Evolutionary conservation across 352 stramenopile species (phyloP), one percentile per base, ranked within the genome.

Genomic region (Globisporangium splendens): DNA sequence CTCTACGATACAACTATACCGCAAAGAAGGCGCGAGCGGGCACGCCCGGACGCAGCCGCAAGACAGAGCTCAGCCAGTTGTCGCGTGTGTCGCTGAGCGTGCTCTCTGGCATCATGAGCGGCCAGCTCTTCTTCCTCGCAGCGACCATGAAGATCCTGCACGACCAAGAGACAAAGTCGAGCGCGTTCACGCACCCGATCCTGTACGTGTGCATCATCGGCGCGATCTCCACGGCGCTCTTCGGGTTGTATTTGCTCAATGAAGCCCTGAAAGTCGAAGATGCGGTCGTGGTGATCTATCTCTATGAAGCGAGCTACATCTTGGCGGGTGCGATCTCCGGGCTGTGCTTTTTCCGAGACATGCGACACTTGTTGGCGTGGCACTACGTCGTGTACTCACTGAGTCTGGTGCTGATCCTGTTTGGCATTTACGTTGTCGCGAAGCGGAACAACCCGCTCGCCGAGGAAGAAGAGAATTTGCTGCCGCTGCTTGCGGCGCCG

Each of bases 221-320:
- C 8, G 81, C 83, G 7, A 63, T 93, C 20, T 69, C 65, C 2
- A 88, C 79, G 46, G 83, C 81, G n/a, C 48, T 91, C 1, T 62
- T 80, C 15, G 83, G 83, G 0, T 56, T 93, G 5, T 89, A 91
- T 47, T 48, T 93, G 17, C 68, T 93, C 14, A 93, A 91, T 31
- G 77, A 84, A 22, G 81, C 83, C 13, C 80, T 93, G 17, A 79
- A 86, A n/a, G 79, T 91, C 15, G 83, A 93, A 56, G 83, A 93
- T 44, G 83, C 81, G 0, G 78, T 93, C 1, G 80, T 91, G 60
- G 81, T 93, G 8, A 91, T 93, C 52, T 91, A 91, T 28, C 56
- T 93, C 7, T 93, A 93, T 64, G 81, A 93, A 51, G 80, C 81
- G 18, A 91, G 78, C 59, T 88, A 91, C 64, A 89, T 93, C 59